Evolutionary conservation across 495 filamentous ascomycete species (phyloP).

Genomic region (Hypoxylon intermedium): DNA sequence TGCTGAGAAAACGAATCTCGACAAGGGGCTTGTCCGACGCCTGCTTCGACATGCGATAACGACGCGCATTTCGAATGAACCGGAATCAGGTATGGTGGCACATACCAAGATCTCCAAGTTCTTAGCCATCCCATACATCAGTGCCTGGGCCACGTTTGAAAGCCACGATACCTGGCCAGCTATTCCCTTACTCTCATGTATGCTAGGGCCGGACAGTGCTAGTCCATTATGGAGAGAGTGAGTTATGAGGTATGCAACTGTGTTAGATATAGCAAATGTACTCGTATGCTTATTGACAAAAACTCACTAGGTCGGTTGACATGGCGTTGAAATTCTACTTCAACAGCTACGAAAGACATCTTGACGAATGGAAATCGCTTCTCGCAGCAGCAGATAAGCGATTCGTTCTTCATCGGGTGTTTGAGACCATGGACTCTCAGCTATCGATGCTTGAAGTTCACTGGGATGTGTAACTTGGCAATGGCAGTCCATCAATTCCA

Average conservation of each 20-base stretch:
- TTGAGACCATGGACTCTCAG: too few species aligned
- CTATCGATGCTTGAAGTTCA: too few species aligned
- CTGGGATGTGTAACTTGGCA: not conserved
- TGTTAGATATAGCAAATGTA: not conserved
- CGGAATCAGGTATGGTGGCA: constrained; percentile 38
- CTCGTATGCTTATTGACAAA: constrained; percentile 9
- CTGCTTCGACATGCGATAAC: constrained; percentile 57
- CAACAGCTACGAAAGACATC: too few species aligned
- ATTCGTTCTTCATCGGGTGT: not conserved
- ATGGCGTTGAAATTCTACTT: constrained; percentile 7
- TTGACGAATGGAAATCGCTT: too few species aligned
- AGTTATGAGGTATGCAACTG: constrained; percentile 20
- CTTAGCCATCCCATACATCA: constrained; percentile 12
- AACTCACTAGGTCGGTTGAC: constrained; percentile 19
- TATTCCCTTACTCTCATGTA: constrained; percentile 27
- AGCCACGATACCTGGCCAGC: constrained; percentile 15
- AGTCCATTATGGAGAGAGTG: constrained; percentile 27
- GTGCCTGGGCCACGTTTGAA: constrained; percentile 6
- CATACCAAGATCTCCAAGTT: constrained; percentile 39
- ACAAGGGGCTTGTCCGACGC: constrained; percentile 40
- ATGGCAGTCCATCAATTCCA: constrained; percentile 12
- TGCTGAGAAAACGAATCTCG: constrained; percentile 23
- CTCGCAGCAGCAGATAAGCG: too few species aligned
- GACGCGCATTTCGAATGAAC: constrained; percentile 56
- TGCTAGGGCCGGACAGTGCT: constrained; percentile 35